phyloP scores from a whole-genome alignment of 1,139 yeast species.

The Arxiozyma bovina region DNA sequence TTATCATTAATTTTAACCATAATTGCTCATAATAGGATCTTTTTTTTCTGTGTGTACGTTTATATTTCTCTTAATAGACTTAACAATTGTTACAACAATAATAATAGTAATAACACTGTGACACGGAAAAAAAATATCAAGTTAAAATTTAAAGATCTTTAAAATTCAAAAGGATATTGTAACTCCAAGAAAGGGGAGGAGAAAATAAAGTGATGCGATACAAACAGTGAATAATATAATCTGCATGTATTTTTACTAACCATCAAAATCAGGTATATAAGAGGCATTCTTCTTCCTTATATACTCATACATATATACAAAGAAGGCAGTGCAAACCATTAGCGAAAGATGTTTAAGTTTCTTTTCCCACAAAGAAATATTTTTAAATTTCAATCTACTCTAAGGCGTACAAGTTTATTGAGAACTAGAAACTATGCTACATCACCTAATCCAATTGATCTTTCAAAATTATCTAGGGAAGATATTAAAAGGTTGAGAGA shows the following conservation, averaged over 20 bases:
- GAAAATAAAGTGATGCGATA: not conserved
- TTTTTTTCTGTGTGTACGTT: not conserved
- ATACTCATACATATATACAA: too few relatives aligned
- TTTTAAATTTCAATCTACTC: not conserved
- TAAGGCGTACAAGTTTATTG: not conserved
- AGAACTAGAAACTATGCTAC: not conserved
- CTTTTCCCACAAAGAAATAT: not conserved
- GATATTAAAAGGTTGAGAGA: constrained; percentile 32
- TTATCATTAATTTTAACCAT: not conserved
- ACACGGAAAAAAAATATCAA: too few relatives aligned
- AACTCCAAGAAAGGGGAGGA: not conserved
- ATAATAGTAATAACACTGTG: too few relatives aligned
- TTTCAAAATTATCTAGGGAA: constrained; percentile 29
- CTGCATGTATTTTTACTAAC: not conserved
- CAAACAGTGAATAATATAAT: too few relatives aligned
- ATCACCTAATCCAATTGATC: constrained; percentile 11
- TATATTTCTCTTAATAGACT: too few relatives aligned
- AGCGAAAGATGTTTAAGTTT: not conserved
- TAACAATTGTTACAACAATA: too few relatives aligned
- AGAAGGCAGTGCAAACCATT: not conserved
- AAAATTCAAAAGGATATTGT: not conserved
- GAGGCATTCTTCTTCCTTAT: not conserved
- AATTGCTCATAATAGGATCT: not conserved
- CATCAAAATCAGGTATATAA: not conserved
- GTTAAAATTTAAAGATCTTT: too few relatives aligned